Base-by-base conservation (phyloP, 768 basidiomycete species). In the Phylloporus arenicola region DNA sequence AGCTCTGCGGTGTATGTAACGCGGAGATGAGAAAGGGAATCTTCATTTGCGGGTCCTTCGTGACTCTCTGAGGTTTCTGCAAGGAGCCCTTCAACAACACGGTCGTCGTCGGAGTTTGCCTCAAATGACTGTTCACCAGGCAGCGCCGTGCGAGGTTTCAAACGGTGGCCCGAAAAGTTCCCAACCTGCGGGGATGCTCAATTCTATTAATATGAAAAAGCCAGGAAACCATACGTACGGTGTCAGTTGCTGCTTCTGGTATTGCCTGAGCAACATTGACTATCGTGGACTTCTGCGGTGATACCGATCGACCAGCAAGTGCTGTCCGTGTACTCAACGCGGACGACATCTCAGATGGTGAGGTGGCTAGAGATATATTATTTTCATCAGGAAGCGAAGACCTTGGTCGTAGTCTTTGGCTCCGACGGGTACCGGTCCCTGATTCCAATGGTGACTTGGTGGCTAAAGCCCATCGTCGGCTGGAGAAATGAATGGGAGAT, bases 401-500 rank as follows among this genome's bases (percentile, higher is more conserved):
- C 53, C 60, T 60, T 45, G 68, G 68, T 51, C 67, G 67, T 56
- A 68, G 58, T 55, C 67, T 62, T 47, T 68, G 67, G 54, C 68
- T 68, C 38, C 67, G 68, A 39, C 67, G 69, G 24, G 64, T 67
- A 44, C 60, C 64, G 8, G 57, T 56, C 52, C 68, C 71, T 51
- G 66, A 63, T 37, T 66, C 67, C 48, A 67, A 53, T 31, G 65
- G 64, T 42, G 71, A 70, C 57, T 66, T 67, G 31, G 70, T 61
- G 19, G 65, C 58, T 37, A 74, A 75, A 53, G 70, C 75, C 83
- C 83, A 83, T 51, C 82, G 77, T 47, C 79, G 77, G 57, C 75
- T 77, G 8, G 83, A 82, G 61, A 80, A 83, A 56, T 75, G 75
- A 64, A 77, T 74, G n/a, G 83, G 83, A 33, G 81, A 79, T 14